Evolutionary conservation across 2,329 filamentous ascomycete genomes (phyloP).

Genomic region (Xylariaceae sp.): DNA sequence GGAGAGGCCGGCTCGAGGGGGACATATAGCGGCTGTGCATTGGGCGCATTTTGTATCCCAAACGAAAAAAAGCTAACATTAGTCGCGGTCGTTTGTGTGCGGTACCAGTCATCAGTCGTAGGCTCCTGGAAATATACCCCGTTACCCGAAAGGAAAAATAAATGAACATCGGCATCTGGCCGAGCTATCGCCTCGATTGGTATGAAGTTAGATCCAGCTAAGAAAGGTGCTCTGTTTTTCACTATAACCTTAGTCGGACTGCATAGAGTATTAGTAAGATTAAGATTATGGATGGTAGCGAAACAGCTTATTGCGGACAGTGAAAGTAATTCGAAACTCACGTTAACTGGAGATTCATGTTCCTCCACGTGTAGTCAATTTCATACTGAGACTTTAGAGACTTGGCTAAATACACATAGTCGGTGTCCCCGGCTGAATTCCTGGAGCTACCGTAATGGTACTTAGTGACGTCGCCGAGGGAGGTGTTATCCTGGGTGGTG

Average conservation of each 20-base stretch:
- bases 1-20: constrained; percentile 19
- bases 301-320: background rate
- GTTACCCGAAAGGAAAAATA: constrained; percentile 13
- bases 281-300: background rate
- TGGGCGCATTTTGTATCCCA: no score
- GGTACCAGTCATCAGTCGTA: constrained; percentile 10
- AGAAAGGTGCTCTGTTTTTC: no score
- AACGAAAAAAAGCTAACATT: background rate
- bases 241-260: no score
- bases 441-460: constrained; percentile 13
- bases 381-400: constrained; percentile 1
- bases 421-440: background rate
- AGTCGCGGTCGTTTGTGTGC: background rate
- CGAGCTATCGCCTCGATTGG: constrained; percentile 4
- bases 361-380: background rate
- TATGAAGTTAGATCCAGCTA: background rate
- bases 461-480: background rate
- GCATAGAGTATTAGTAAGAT: no score
- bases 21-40: no score
- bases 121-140: background rate
- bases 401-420: background rate
- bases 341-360: background rate
- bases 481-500: constrained; percentile 1
- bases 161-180: constrained; percentile 5
- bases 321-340: background rate